Evolutionary conservation across 352 stramenopile genomes (phyloP), one percentile per base, ranked within the genome.

Genomic region (Globisporangium cystogenes): DNA sequence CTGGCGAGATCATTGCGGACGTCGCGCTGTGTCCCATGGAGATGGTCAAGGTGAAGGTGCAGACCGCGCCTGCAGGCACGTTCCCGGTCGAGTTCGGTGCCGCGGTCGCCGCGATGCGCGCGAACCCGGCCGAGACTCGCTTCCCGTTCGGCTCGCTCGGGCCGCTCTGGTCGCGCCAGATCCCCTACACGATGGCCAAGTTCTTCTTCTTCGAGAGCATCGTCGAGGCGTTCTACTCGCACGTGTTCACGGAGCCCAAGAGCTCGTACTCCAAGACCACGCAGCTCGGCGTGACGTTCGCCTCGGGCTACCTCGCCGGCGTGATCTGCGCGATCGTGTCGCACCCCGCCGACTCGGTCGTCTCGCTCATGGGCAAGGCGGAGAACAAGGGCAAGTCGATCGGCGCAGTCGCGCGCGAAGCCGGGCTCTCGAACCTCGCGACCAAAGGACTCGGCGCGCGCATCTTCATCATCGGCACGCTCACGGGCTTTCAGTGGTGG

Each of bases 121-220:
- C 77, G 40, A 92, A 92, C 76, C 75, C 87, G 23, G 89, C 74
- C 35, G 86, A 93, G 59, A 93, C 74, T 44, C 83, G 90, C 45
- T 97, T 96, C 72, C 89, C 89, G 14, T 97, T 97, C 65, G 90
- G 90, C 53, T 95, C 84, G 55, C 67, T 98, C 2, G 84, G 94
- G 46, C 92, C 92, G 11, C 70, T 94, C 59, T 94, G 83, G 83
- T 94, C 83, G 44, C 86, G 92, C 42, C 93, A 97, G 74, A 97
- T 98, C 68, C 97, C 97, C 57, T 99, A 99, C 94, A 99, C 97
- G 51, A 99, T 99, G 95, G 93, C 96, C 53, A 99, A 99, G 82
- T 99, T 99, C 70, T 98, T 98, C 59, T 98, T 99, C 68, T 98
- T 98, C 57, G 83, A 94, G 61, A 94, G 92, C 69, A 77, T 90